Conservation (phyloP, 257 asterid species). For the Fraxinus quadrangulata region DNA sequence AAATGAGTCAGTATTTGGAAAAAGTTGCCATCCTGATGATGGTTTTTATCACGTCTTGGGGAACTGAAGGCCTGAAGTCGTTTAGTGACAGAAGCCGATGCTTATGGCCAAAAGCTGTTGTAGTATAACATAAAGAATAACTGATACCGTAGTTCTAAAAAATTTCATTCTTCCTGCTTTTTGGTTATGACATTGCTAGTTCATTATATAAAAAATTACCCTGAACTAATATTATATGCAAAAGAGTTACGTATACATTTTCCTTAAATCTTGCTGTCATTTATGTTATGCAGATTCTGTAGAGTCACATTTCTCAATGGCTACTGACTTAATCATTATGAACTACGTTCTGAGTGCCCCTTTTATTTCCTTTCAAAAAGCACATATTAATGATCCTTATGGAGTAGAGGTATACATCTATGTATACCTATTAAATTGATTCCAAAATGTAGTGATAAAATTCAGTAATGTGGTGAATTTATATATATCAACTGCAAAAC, state of each 20-base stretch:
- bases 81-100: background rate
- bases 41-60: background rate
- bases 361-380: background rate
- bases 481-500: background rate
- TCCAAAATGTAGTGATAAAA: background rate
- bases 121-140: background rate
- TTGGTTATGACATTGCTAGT: background rate
- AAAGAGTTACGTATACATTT: background rate
- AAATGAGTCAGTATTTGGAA: background rate
- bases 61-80: background rate
- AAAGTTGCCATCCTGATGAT: background rate
- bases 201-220: background rate
- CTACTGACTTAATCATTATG: background rate
- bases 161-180: background rate
- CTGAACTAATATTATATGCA: background rate
- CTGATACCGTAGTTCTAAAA: background rate
- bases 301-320: background rate
- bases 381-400: background rate
- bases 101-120: background rate
- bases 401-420: background rate
- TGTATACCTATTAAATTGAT: background rate
- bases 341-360: background rate
- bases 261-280: background rate
- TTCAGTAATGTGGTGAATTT: background rate
- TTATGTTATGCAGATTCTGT: background rate